These are phyloP conservation scores for Clohesyomyces aquaticus DNA, from an alignment of 495 filamentous ascomycete genomes.

Conservation along the genomic window DNA sequence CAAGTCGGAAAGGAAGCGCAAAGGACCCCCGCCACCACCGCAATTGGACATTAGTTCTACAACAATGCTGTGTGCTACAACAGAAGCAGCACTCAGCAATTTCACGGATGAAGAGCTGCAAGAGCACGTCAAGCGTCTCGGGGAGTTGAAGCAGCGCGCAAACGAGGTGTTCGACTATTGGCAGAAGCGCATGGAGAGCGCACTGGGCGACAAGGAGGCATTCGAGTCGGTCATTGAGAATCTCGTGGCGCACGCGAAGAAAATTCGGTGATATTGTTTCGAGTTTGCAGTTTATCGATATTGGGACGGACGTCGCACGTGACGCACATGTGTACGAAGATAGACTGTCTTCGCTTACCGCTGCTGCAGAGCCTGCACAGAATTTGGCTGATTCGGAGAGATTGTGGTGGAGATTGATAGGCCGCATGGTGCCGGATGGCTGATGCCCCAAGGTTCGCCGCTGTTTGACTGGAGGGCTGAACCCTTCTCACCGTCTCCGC, in stretches of 20 bases:
- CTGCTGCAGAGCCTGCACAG: not conserved
- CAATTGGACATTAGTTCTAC: constrained; percentile 78
- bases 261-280: constrained; percentile 66
- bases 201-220: constrained; percentile 86
- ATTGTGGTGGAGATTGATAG: constrained; percentile 10
- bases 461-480: not conserved
- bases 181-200: constrained; percentile 80
- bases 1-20: constrained; percentile 47
- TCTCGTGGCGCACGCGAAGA: constrained; percentile 90
- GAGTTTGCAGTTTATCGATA: too few relatives aligned
- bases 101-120: constrained; percentile 76
- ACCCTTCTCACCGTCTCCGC: constrained; percentile 3
- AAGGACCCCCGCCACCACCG: constrained; percentile 68
- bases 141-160: constrained; percentile 68
- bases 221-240: constrained; percentile 99
- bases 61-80: constrained; percentile 77
- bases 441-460: not conserved
- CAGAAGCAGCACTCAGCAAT: constrained; percentile 74
- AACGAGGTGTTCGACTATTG: constrained; percentile 84
- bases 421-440: not conserved
- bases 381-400: not conserved
- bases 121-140: constrained; percentile 70
- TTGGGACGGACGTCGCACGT: not conserved
- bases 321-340: not conserved
- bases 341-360: not conserved